phyloP scores from a whole-genome alignment of 176 grass and related monocot species.

The Saccharum officinarum region DNA sequence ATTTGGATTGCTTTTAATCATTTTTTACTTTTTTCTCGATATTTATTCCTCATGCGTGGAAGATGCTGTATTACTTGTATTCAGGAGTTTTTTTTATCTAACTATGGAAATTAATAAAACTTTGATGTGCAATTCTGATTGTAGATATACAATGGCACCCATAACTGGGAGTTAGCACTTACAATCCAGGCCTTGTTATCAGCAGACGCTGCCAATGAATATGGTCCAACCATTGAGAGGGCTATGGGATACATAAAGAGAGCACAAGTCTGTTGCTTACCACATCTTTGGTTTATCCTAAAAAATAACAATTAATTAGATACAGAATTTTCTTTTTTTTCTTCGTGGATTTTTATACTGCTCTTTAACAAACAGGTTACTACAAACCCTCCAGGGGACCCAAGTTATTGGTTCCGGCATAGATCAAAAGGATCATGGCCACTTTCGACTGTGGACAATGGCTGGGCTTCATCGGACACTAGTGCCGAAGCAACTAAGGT shows the following conservation, averaged over 20 bases:
- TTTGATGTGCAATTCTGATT: background rate
- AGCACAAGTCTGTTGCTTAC: slow-evolving; percentile 25
- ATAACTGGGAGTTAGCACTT: slow-evolving; percentile 60
- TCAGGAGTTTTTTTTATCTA: background rate
- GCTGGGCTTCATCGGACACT: slow-evolving; percentile 32
- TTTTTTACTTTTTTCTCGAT: background rate
- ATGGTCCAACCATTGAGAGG: slow-evolving; percentile 26
- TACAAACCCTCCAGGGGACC: slow-evolving; percentile 30
- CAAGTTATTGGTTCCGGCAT: slow-evolving; percentile 34
- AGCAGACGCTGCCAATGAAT: slow-evolving; percentile 38
- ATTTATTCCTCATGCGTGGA: background rate
- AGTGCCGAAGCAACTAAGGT: slow-evolving; percentile 36
- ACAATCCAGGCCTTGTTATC: slow-evolving; percentile 56
- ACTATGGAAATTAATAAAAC: background rate
- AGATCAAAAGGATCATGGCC: slow-evolving; percentile 46
- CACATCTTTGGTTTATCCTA: background rate
- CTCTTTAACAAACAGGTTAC: background rate
- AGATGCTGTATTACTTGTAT: background rate
- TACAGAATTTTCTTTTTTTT: background rate
- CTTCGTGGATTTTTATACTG: background rate
- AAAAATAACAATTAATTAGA: background rate
- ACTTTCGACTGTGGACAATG: slow-evolving; percentile 42
- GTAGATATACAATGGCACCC: slow-evolving; percentile 54
- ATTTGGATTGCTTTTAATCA: too few species aligned
- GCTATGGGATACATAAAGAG: slow-evolving; percentile 46